Conservation (phyloP, 2,329 filamentous ascomycete species). For the Neocatenulostroma microsporum region DNA sequence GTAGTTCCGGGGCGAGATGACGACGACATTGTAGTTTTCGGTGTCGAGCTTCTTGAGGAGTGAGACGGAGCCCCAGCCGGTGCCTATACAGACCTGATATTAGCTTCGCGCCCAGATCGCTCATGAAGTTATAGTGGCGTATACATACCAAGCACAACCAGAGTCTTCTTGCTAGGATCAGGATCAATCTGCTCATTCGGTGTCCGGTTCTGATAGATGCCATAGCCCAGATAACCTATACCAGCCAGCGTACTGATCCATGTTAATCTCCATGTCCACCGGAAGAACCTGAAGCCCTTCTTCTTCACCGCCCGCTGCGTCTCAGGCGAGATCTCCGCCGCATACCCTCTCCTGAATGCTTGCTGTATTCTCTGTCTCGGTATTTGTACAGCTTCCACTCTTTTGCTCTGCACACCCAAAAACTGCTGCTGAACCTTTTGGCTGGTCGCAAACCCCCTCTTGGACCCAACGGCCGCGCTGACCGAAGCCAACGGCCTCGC, state of each 20-base stretch:
- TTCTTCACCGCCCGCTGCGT: slow-evolving; percentile 34
- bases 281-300: slow-evolving; percentile 60
- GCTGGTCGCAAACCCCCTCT: slow-evolving; percentile 12
- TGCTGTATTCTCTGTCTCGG: slow-evolving; percentile 10
- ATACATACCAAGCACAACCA: slow-evolving; percentile 77
- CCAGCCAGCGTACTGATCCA: slow-evolving; percentile 66
- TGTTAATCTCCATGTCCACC: slow-evolving; percentile 75
- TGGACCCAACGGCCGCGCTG: slow-evolving; percentile 18
- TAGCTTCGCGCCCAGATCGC: slow-evolving; percentile 15
- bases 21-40: slow-evolving; percentile 92
- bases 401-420: slow-evolving; percentile 10
- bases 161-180: slow-evolving; percentile 89
- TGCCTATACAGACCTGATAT: slow-evolving; percentile 51
- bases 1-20: slow-evolving; percentile 97
- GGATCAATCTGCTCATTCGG: slow-evolving; percentile 70
- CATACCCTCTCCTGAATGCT: slow-evolving; percentile 21
- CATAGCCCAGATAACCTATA: slow-evolving; percentile 65
- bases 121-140: background rate
- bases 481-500: slow-evolving; percentile 20
- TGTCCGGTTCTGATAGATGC: slow-evolving; percentile 74
- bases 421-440: slow-evolving; percentile 7
- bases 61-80: slow-evolving; percentile 92
- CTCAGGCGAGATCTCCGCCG: slow-evolving; percentile 25
- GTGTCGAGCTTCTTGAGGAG: slow-evolving; percentile 98
- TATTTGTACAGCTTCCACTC: slow-evolving; percentile 7